Conservation (phyloP, 208 protist genomes). For the Acanthamoeba healyi region DNA sequence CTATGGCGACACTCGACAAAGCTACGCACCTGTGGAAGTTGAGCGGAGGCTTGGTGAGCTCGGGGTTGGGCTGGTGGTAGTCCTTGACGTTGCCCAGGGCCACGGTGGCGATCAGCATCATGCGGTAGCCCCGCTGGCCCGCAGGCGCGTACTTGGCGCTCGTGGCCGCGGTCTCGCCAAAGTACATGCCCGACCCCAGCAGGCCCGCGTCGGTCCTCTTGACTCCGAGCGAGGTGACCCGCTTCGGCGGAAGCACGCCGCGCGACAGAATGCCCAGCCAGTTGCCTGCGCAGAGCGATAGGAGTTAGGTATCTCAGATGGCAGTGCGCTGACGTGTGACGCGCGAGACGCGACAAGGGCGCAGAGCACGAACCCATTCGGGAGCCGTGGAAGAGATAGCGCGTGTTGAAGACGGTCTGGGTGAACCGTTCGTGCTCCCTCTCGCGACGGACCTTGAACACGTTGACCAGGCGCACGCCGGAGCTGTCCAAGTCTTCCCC, state of each 20-base stretch:
- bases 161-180: constrained; percentile 75
- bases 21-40: constrained; percentile 77
- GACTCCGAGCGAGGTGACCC: constrained; percentile 65
- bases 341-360: background rate
- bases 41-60: constrained; percentile 72
- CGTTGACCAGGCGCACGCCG: background rate
- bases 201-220: constrained; percentile 81
- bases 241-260: constrained; percentile 82
- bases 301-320: background rate
- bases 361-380: background rate
- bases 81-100: constrained; percentile 76
- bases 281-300: constrained; percentile 82
- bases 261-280: constrained; percentile 83
- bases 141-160: constrained; percentile 74
- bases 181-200: constrained; percentile 86
- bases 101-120: constrained; percentile 78
- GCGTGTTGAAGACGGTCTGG: background rate
- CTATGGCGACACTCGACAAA: too few species aligned
- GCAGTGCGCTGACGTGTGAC: too few species aligned
- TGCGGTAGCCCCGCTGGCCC: constrained; percentile 21
- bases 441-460: background rate
- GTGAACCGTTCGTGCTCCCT: background rate
- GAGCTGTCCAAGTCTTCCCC: background rate
- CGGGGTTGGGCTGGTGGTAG: constrained; percentile 42
- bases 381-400: background rate